Base-by-base conservation (phyloP, 257 asterid species). In the Solanum medicagineum region DNA sequence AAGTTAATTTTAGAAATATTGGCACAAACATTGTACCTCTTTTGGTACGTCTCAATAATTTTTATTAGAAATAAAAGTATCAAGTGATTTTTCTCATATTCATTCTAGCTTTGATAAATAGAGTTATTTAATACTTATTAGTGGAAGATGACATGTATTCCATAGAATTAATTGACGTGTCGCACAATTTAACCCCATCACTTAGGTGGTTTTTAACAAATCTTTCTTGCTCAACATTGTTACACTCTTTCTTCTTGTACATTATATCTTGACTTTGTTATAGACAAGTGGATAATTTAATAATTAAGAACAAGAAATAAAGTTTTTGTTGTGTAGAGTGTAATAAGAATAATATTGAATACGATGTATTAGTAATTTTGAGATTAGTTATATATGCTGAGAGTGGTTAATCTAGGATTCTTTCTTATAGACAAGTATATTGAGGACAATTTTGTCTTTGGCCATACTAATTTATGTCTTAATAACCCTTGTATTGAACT, bases 221-320 rank as follows among this genome's bases (percentile, higher is more conserved):
- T 71, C 11, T 71, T 12, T 71, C 56, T 32, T 44, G 19, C 56
- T 10, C 53, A 71, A 71, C 36, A 36, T 54, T 36, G 44, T 85
- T 93, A 91, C 94, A 86, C 94, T 87, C 92, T 91, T 91, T 89
- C 80, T 86, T 65, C 86, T 86, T 84, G 24, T 49, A 66, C 24
- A 73, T 10, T 6, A 44, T 71, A 1, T 11, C 22, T 71, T 11
- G 32, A 71, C 36, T 42, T 71, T 57, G 65, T 36, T 68, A 47
- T 12, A 73, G 8, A 44, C 36, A 49, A 57, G 54, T 82, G 83
- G 84, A 40, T 74, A 51, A 63, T 5, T 49, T 51, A 69, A 86
- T 8, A 59, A 60, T 60, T 22, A 22, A 55, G 12, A 57, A 19
- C 63, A 3, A 57, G 3, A 19, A 57, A 57, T 56, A 57, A 57